Conservation (phyloP, 495 filamentous ascomycete genomes). For the Hypomontagnella monticulosa region DNA sequence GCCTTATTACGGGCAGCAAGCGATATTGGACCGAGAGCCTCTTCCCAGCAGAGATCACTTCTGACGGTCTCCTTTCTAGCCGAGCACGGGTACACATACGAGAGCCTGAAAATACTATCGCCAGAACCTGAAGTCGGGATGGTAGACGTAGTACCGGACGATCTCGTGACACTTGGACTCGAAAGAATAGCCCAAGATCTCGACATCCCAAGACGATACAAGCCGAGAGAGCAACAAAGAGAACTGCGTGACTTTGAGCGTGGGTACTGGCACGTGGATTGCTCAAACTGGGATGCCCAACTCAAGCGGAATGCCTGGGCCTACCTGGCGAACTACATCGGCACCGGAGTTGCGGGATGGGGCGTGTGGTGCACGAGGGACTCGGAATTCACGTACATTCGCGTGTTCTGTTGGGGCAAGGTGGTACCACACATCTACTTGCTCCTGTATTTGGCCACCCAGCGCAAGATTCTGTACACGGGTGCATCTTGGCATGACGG, state of each 20-base stretch:
- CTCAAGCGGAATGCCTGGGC: slow-evolving; percentile 65
- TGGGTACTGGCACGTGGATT: slow-evolving; percentile 72
- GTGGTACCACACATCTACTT: slow-evolving; percentile 70
- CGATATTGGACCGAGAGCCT: slow-evolving; percentile 49
- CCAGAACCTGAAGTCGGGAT: slow-evolving; percentile 46
- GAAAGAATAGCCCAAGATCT: slow-evolving; percentile 62
- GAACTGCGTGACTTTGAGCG: slow-evolving; percentile 66
- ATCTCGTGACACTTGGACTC: slow-evolving; percentile 64
- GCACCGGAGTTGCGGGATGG: slow-evolving; percentile 71
- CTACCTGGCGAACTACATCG: slow-evolving; percentile 67
- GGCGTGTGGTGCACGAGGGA: slow-evolving; percentile 63
- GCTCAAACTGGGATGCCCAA: slow-evolving; percentile 53
- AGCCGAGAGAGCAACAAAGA: slow-evolving; percentile 61
- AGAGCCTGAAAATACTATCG: slow-evolving; percentile 49
- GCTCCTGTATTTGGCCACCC: slow-evolving; percentile 70
- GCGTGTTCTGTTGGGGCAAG: slow-evolving; percentile 74
- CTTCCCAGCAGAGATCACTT: background rate
- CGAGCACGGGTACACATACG: slow-evolving; percentile 41
- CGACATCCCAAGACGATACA: slow-evolving; percentile 59
- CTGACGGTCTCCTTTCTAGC: slow-evolving; percentile 35
- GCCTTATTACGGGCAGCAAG: slow-evolving; percentile 46
- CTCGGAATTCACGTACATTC: slow-evolving; percentile 49
- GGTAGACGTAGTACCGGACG: slow-evolving; percentile 29
- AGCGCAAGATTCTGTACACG: slow-evolving; percentile 61
- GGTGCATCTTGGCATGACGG: slow-evolving; percentile 68